Evolutionary conservation across 257 asterid species (phyloP).

Genomic region (Verbena officinalis): DNA sequence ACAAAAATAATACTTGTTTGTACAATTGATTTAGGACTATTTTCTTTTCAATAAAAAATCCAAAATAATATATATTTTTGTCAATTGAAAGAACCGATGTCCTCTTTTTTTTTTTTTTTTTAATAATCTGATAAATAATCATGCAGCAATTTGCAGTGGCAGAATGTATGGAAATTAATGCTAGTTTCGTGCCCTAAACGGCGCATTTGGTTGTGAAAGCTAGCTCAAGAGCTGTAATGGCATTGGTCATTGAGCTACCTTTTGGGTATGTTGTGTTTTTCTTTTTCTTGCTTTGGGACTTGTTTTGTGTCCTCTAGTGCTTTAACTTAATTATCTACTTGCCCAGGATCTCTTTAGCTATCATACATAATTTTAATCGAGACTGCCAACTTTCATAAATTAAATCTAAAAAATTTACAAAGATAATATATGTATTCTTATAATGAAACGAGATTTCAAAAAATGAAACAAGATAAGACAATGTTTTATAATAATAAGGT

Average conservation of each 20-base stretch:
- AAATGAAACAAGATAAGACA: too few species aligned
- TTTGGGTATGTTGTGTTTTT: slow-evolving; percentile 32
- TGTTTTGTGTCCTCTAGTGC: slow-evolving; percentile 22
- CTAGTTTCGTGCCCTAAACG: slow-evolving; percentile 32
- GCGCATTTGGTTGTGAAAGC: slow-evolving; percentile 34
- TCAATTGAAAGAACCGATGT: too few species aligned
- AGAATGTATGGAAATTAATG: slow-evolving; percentile 28
- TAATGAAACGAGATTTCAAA: neutral
- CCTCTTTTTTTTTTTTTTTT: too few species aligned
- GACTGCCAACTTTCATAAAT: neutral
- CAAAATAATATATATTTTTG: too few species aligned
- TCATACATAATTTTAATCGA: neutral
- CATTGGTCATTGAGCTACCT: slow-evolving; percentile 29
- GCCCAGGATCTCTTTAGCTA: neutral
- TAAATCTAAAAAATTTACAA: too few species aligned
- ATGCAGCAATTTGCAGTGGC: too few species aligned
- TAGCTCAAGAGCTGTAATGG: slow-evolving; percentile 19
- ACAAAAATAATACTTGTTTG: too few species aligned
- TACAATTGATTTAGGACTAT: too few species aligned
- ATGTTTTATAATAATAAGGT: too few species aligned
- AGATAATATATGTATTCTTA: neutral
- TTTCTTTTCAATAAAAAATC: too few species aligned
- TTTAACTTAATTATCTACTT: neutral
- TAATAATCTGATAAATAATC: too few species aligned
- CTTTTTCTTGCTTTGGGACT: slow-evolving; percentile 30